Conservation (phyloP, 2,329 filamentous ascomycete species). For the Diplocarpon mali region DNA sequence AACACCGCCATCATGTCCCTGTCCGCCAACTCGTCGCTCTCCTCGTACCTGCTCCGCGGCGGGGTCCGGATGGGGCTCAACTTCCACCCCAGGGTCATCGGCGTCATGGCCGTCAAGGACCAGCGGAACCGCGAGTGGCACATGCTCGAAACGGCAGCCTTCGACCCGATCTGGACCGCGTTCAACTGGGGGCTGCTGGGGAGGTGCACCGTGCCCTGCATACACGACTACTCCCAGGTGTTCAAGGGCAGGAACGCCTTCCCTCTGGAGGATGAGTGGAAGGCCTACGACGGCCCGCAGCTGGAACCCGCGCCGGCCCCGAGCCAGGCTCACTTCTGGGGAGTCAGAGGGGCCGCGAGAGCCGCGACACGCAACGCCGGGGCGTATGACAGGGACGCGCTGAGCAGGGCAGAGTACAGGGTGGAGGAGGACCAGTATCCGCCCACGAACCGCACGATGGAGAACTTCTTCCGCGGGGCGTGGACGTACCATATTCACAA, state of each 20-base stretch:
- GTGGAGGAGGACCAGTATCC: constrained; percentile 40
- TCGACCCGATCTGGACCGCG: constrained; percentile 47
- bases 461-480: constrained; percentile 44
- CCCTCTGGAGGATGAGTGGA: constrained; percentile 40
- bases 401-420: constrained; percentile 33
- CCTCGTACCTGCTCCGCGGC: constrained; percentile 42
- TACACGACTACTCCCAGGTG: constrained; percentile 40
- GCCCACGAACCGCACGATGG: constrained; percentile 43
- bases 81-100: constrained; percentile 43
- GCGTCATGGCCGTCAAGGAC: constrained; percentile 46
- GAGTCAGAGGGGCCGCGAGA: constrained; percentile 14
- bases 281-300: constrained; percentile 37
- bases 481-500: constrained; percentile 49
- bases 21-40: constrained; percentile 42
- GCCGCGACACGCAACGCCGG: constrained; percentile 11
- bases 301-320: constrained; percentile 26
- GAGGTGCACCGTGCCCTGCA: constrained; percentile 41
- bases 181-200: constrained; percentile 42
- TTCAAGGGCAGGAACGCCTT: constrained; percentile 37
- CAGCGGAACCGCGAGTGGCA: constrained; percentile 40
- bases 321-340: constrained; percentile 19
- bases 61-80: constrained; percentile 47
- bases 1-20: constrained; percentile 47
- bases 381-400: constrained; percentile 18
- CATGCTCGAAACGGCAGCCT: constrained; percentile 46